Evolutionary conservation across 164 flowering plant genomes (phyloP).

Genomic region (Warburgia ugandensis): DNA sequence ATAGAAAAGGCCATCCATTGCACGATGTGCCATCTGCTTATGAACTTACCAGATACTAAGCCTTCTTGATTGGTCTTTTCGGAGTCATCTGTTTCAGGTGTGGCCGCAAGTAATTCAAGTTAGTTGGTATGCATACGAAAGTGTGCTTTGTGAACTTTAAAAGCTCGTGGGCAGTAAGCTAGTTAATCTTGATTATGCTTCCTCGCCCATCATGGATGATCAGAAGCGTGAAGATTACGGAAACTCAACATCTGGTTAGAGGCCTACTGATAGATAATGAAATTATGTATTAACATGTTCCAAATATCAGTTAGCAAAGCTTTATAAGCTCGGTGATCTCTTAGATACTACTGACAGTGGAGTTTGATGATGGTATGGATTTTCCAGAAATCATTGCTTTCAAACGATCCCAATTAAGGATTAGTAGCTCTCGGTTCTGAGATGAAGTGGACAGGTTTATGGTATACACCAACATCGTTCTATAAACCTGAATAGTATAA

Average conservation of each 20-base stretch:
- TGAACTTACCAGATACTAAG: conserved; percentile 16
- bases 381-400: not conserved
- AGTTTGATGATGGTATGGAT: no score
- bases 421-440: no score
- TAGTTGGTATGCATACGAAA: not conserved
- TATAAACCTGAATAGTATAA: no score
- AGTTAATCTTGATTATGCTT: conserved; percentile 21
- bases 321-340: conserved; percentile 45
- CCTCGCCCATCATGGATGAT: conserved; percentile 75
- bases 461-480: no score
- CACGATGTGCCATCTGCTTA: conserved; percentile 83
- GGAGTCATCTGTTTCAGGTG: not conserved
- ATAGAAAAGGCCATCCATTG: conserved; percentile 81
- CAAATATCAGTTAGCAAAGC: conserved; percentile 61
- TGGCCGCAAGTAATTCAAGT: no score
- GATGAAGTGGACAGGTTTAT: no score
- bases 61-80: not conserved
- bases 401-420: no score
- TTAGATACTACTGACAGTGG: conserved; percentile 29
- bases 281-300: conserved; percentile 75
- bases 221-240: conserved; percentile 80
- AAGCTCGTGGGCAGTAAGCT: conserved; percentile 36
- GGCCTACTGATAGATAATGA: no score
- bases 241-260: no score
- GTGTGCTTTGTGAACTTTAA: not conserved